These are phyloP conservation scores for Pterocarpus macrocarpus DNA, from an alignment of 306 rosid species.

Conservation along the genomic window DNA sequence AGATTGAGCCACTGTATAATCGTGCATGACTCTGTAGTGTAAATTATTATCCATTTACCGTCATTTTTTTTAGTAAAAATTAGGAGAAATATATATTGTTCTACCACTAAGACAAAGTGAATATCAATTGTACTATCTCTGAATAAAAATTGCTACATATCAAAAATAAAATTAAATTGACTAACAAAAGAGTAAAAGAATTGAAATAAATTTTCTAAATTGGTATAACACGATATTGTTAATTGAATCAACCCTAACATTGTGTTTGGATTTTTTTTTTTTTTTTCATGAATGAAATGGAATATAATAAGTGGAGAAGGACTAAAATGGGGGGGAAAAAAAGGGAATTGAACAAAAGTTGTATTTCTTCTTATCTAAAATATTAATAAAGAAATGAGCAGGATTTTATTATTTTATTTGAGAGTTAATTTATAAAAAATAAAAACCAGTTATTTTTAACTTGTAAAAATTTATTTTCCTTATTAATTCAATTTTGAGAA, in stretches of 20 bases:
- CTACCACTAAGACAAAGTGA: neutral
- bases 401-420: too few species aligned
- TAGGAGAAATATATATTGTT: neutral
- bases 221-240: neutral
- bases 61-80: neutral
- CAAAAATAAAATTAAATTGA: neutral
- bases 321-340: too few species aligned
- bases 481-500: too few species aligned
- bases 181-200: neutral
- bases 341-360: too few species aligned
- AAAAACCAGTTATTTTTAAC: too few species aligned
- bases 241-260: too few species aligned
- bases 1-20: neutral
- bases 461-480: too few species aligned
- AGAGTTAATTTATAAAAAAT: too few species aligned
- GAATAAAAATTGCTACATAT: neutral
- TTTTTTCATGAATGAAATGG: neutral
- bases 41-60: neutral
- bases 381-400: too few species aligned
- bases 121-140: neutral
- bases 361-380: too few species aligned
- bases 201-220: neutral
- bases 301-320: too few species aligned
- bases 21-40: neutral
- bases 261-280: too few species aligned